Conservation (phyloP, 768 basidiomycete species). For the Trametes sanguinea region DNA sequence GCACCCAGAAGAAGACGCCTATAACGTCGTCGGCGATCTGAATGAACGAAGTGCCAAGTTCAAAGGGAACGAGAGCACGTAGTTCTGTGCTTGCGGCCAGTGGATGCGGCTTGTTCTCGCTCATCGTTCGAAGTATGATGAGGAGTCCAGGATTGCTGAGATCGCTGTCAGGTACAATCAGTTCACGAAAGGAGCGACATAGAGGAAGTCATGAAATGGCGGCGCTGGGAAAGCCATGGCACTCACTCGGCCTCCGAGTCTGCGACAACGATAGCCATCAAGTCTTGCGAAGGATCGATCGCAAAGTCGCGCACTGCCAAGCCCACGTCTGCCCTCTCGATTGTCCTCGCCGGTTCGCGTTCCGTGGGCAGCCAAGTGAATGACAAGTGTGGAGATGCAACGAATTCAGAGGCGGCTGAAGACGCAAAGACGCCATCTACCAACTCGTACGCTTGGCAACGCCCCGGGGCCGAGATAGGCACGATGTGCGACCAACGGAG, state of each 20-base stretch:
- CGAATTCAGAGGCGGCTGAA: slow-evolving; percentile 25
- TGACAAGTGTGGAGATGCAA: slow-evolving; percentile 28
- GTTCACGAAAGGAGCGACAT: neutral
- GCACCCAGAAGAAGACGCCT: slow-evolving; percentile 46
- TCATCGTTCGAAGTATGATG: slow-evolving; percentile 49
- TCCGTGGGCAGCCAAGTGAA: slow-evolving; percentile 32
- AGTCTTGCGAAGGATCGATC: slow-evolving; percentile 66
- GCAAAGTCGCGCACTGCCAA: slow-evolving; percentile 55
- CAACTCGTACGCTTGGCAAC: slow-evolving; percentile 58
- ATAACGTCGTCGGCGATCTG: slow-evolving; percentile 59
- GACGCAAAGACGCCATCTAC: slow-evolving; percentile 61
- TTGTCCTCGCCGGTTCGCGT: slow-evolving; percentile 9
- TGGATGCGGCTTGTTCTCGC: slow-evolving; percentile 42
- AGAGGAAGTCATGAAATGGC: neutral
- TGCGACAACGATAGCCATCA: slow-evolving; percentile 47
- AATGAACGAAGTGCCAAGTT: slow-evolving; percentile 38
- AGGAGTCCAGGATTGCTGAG: slow-evolving; percentile 23
- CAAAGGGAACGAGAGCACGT: slow-evolving; percentile 30
- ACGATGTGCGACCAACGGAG: slow-evolving; percentile 32
- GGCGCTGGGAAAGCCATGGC: neutral
- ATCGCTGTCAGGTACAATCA: neutral
- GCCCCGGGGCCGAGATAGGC: slow-evolving; percentile 36
- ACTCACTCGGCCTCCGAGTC: slow-evolving; percentile 22
- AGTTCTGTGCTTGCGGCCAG: slow-evolving; percentile 36
- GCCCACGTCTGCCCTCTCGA: slow-evolving; percentile 40